phyloP scores from a whole-genome alignment of 2,329 filamentous ascomycete species.

The Scedosporium apiospermum region DNA sequence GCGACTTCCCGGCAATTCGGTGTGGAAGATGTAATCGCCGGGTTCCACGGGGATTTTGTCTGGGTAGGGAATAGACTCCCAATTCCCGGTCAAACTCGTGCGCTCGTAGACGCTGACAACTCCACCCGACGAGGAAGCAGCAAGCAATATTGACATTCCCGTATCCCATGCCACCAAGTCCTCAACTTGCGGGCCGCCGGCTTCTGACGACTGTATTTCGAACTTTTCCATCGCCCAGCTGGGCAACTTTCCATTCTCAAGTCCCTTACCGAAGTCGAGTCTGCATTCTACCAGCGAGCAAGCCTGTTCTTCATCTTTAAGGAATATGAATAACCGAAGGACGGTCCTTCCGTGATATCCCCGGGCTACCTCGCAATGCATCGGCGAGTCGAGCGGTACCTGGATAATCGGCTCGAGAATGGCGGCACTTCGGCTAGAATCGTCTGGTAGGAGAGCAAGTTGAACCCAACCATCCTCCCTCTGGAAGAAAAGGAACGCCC shows the following conservation, averaged over 20 bases:
- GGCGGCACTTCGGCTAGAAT: not conserved
- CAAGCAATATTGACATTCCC: not conserved
- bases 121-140: not conserved
- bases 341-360: not conserved
- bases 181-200: not conserved
- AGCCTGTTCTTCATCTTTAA: not conserved
- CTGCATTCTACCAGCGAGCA: not conserved
- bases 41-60: not conserved
- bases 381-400: not conserved
- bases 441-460: not conserved
- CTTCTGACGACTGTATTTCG: not conserved
- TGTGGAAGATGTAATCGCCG: not conserved
- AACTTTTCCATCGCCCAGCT: not conserved
- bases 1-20: not conserved
- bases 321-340: not conserved
- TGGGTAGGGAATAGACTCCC: not conserved
- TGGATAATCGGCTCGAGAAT: not conserved
- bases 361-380: not conserved
- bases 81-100: not conserved
- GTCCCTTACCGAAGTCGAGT: not conserved
- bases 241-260: not conserved
- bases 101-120: not conserved
- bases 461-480: not conserved
- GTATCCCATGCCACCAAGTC: not conserved
- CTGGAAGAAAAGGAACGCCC: not conserved